Conservation (phyloP, 176 grass and related monocot species). For the Echinochloa phyllopogon region DNA sequence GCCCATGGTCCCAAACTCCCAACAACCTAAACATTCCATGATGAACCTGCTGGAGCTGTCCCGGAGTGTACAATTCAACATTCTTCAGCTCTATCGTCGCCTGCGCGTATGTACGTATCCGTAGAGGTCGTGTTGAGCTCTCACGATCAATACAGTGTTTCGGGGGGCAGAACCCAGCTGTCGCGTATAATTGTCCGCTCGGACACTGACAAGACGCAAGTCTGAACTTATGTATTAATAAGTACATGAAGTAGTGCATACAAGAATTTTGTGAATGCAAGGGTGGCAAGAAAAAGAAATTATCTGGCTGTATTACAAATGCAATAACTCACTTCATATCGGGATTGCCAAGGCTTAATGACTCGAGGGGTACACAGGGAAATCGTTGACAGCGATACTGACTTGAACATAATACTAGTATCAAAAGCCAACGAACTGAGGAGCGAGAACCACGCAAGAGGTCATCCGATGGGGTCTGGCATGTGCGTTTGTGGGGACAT, state of each 20-base stretch:
- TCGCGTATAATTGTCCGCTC: slow-evolving; percentile 17
- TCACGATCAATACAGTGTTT: slow-evolving; percentile 41
- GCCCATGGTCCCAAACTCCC: background rate
- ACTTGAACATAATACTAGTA: background rate
- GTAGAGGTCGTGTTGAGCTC: slow-evolving; percentile 20
- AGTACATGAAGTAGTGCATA: too few relatives aligned
- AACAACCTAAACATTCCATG: background rate
- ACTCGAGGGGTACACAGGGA: background rate
- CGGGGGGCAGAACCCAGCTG: slow-evolving; percentile 23
- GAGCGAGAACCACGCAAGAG: background rate
- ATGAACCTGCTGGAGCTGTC: background rate
- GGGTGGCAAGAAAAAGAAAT: too few relatives aligned
- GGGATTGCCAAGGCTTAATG: too few relatives aligned
- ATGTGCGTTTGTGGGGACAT: slow-evolving; percentile 32
- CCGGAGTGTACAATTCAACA: background rate
- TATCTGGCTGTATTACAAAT: too few relatives aligned
- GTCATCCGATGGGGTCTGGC: slow-evolving; percentile 1
- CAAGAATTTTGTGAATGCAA: too few relatives aligned
- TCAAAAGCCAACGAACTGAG: background rate
- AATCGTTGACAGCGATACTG: background rate
- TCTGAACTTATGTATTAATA: too few relatives aligned
- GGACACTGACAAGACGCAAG: too few relatives aligned
- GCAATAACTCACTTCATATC: too few relatives aligned
- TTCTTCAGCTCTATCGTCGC: background rate
- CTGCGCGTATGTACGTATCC: background rate